Evolutionary conservation across 768 basidiomycete genomes (phyloP), one percentile per base, ranked within the genome.

Genomic region (Suillus variegatus): DNA sequence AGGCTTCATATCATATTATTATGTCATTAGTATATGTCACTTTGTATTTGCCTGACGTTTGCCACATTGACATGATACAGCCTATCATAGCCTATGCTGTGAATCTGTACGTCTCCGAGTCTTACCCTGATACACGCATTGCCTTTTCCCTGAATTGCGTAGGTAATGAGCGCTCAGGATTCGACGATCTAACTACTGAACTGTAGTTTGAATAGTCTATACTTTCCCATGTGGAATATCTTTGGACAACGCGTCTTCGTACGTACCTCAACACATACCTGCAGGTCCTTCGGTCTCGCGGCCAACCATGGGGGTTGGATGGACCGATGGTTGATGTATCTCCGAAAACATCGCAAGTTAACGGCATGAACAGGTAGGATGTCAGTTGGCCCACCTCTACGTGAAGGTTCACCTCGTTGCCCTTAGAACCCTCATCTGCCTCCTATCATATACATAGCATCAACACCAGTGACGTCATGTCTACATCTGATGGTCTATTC

Each of bases 401-500:
- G 25, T 40, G 2, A 40, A 35, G 22, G 25, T 36, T 49, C 16
- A 38, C 28, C n/a, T n/a, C 2, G 22, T 10, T 38, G 4, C 46
- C 28, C 12, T n/a, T 8, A 71, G 70, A 40, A 71, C 67, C 35
- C 63, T 71, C 60, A 66, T 69, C 13, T 64, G 44, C 5, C 54
- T 71, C 18, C 64, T 71, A 6, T 22, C 69, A 32, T 71, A n/a
- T n/a, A n/a, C n/a, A 71, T 56, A 71, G 56, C 16, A 62, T 71
- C 58, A 66, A 70, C 41, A 69, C 69, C 4, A 68, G 67, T 14
- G 65, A 44, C 2, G 38, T 68, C 35, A 69, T 66, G 55, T 54
- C 22, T 28, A 28, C 28, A 43, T n/a, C 36, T 5, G 13, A 54
- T 12, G 4, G 9, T 54, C 8, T 18, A 54, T 28, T 20, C 3